phyloP scores from a whole-genome alignment of 352 stramenopile genomes.

The Aphanomyces stellatus region DNA sequence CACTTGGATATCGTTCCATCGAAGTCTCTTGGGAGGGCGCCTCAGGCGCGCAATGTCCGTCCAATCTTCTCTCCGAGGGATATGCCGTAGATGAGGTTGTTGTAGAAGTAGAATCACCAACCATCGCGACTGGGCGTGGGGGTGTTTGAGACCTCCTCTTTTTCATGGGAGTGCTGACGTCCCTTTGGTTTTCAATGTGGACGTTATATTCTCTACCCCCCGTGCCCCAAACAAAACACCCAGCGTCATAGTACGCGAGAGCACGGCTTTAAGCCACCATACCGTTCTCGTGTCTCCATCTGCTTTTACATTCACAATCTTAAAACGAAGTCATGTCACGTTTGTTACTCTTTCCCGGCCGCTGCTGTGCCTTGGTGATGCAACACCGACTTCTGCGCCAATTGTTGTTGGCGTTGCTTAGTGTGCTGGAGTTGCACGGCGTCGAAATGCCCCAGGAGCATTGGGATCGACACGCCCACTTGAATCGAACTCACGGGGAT shows the following conservation, averaged over 20 bases:
- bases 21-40: not conserved
- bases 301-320: slow-evolving; percentile 11
- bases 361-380: no score
- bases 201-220: slow-evolving; percentile 13
- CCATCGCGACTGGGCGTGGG: not conserved
- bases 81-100: not conserved
- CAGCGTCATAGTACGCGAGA: slow-evolving; percentile 23
- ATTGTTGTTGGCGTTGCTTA: slow-evolving; percentile 11
- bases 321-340: no score
- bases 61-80: slow-evolving; percentile 21
- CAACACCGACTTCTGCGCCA: slow-evolving; percentile 16
- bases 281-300: slow-evolving; percentile 22
- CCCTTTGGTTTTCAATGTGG: slow-evolving; percentile 20
- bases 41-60: slow-evolving; percentile 14
- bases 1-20: not conserved
- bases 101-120: not conserved
- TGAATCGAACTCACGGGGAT: not conserved
- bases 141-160: slow-evolving; percentile 5
- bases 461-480: slow-evolving; percentile 35
- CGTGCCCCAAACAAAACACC: not conserved
- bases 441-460: slow-evolving; percentile 66
- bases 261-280: slow-evolving; percentile 12
- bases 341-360: no score
- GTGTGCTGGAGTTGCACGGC: slow-evolving; percentile 62
- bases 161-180: slow-evolving; percentile 12